These are phyloP conservation scores for Pancytospora epiphaga DNA, from an alignment of 371 early-diverging fungal genomes.

Conservation along the genomic window DNA sequence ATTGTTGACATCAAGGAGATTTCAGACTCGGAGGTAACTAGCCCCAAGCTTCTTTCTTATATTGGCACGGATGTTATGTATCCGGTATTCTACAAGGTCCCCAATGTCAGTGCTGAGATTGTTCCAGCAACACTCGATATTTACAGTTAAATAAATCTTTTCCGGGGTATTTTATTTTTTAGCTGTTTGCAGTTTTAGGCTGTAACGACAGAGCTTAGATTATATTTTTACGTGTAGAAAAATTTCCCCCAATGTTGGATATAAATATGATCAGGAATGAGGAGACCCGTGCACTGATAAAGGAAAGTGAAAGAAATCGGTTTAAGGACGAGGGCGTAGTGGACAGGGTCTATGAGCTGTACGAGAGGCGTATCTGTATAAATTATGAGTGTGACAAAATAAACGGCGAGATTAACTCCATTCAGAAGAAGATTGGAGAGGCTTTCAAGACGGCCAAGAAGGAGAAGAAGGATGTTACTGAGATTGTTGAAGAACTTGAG, in stretches of 20 bases:
- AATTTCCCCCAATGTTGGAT: constrained; percentile 41
- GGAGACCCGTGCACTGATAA: constrained; percentile 21
- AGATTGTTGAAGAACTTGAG: constrained; percentile 13
- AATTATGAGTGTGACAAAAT: constrained; percentile 49
- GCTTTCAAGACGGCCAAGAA: constrained; percentile 20
- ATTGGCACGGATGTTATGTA: constrained; percentile 35
- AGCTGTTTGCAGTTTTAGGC: no score
- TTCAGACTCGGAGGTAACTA: constrained; percentile 43
- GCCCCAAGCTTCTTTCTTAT: constrained; percentile 48
- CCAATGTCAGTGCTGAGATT: constrained; percentile 23
- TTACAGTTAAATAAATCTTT: constrained; percentile 42
- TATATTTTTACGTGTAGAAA: not conserved
- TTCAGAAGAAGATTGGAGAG: constrained; percentile 33
- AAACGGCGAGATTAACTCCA: constrained; percentile 47
- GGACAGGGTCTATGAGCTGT: constrained; percentile 38
- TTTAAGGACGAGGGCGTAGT: constrained; percentile 36
- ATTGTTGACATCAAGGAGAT: constrained; percentile 54
- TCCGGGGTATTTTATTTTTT: no score
- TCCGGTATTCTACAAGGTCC: constrained; percentile 40
- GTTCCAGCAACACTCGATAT: constrained; percentile 34
- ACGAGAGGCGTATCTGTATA: constrained; percentile 41
- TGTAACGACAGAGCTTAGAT: no score
- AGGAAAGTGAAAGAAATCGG: constrained; percentile 50
- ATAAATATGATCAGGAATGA: constrained; percentile 44
- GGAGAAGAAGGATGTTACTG: constrained; percentile 9